Percentiles rank a stretch among this genome's conserved stretches.
These are phyloP conservation scores for Hygrophorus russula DNA, from an alignment of 768 basidiomycete genomes.

Conservation along the genomic window DNA sequence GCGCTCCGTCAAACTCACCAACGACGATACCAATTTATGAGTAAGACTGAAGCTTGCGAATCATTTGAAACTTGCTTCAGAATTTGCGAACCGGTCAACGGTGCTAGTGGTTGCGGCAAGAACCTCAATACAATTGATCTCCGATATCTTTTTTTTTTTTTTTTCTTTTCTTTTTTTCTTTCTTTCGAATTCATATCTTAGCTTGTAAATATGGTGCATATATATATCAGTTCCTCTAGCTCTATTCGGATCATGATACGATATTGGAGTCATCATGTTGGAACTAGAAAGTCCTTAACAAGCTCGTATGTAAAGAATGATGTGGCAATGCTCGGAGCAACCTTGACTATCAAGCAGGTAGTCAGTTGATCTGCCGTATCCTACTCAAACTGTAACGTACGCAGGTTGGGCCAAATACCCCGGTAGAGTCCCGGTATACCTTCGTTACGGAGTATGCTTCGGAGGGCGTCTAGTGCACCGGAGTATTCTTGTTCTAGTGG, in stretches of 20 bases:
- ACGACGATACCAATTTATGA: no score
- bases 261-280: conserved; percentile 13
- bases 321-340: conserved; percentile 84
- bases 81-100: conserved; percentile 2
- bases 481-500: conserved; percentile 56
- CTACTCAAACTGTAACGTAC: conserved; percentile 33
- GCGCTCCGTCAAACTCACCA: no score
- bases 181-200: no score
- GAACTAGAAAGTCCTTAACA: conserved; percentile 28
- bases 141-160: background rate
- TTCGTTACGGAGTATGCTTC: conserved; percentile 57
- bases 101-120: background rate
- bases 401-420: conserved; percentile 81
- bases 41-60: no score
- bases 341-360: conserved; percentile 53
- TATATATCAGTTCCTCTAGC: background rate
- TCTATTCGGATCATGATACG: background rate
- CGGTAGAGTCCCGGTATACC: conserved; percentile 72
- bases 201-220: background rate
- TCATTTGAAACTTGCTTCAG: background rate
- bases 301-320: conserved; percentile 80
- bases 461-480: conserved; percentile 72
- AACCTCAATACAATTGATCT: no score
- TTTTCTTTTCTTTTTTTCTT: no score
- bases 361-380: background rate